Base-by-base conservation (phyloP, 768 basidiomycete species). In the Sporobolomyces roseus region DNA sequence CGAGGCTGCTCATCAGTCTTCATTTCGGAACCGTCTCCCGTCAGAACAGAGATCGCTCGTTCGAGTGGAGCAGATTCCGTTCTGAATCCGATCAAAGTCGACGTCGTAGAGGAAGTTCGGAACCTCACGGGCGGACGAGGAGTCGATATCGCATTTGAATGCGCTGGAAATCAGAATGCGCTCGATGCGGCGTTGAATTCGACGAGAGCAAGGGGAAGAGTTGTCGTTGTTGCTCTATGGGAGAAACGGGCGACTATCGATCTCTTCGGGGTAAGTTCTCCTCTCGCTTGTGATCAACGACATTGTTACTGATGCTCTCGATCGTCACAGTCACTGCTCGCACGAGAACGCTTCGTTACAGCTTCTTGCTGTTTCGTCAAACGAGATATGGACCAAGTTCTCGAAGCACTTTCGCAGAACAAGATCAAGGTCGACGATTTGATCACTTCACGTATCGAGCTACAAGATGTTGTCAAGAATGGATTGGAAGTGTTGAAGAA, bases 81-180 rank as follows among this genome's bases (percentile, higher is more conserved):
- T 4, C 72, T 81, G 64, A 77, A 83, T 61, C 82, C 83, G 4
- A 74, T 69, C 13, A 36, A 71, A 13, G 52, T 62, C 7, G 77
- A 81, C 65, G 72, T 81, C 21, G 74, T 77, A 3, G 62, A 73
- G 0, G 77, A 72, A 1, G 76, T 78, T 5, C 49, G 76, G 17
- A 67, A 76, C 27, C 75, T 75, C 1, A 82, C 77, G 23, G 43
- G 45, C 1, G 78, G 78, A 0, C 36, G 70, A 14, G 83, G 83
- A n/a, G 82, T 81, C 6, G 80, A 83, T 66, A 76, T 83, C 48
- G 82, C 79, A 5, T 82, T 83, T 70, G 83, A 84, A 53, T 82
- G 82, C 33, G 81, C 82, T 2, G 83, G 83, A 1, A 73, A 79
- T 5, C 81, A 82, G 70, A 76, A 77, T n/a, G 78, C 79, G 45